A percentile compares a stretch with the other conserved stretches of the same genome.
Evolutionary conservation across 371 early-diverging fungal genomes (phyloP).

Genomic region (Mucor mucedo): DNA sequence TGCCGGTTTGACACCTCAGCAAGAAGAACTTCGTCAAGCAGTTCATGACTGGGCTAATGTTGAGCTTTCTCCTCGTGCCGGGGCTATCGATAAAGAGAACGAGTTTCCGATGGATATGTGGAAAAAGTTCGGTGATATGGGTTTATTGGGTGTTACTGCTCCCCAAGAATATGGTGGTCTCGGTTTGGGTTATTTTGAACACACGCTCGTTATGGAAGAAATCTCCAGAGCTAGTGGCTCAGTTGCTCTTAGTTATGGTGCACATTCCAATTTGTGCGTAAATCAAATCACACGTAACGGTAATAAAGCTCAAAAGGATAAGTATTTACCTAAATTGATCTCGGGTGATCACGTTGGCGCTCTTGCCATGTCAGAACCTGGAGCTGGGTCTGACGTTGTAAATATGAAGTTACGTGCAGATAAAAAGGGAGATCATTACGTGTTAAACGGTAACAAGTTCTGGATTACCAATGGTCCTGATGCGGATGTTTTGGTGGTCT

Average conservation of each 20-base stretch:
- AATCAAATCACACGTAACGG: conserved; percentile 96
- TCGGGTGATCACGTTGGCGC: conserved; percentile 93
- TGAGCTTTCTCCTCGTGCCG: conserved; percentile 88
- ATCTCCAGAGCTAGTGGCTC: conserved; percentile 89
- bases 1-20: conserved; percentile 77
- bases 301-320: conserved; percentile 85
- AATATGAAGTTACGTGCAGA: conserved; percentile 91
- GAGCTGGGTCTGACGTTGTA: conserved; percentile 94
- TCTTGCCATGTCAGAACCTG: conserved; percentile 95
- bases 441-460: conserved; percentile 89
- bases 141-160: conserved; percentile 76
- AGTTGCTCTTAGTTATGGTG: conserved; percentile 94
- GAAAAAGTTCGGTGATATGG: conserved; percentile 96
- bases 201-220: conserved; percentile 94
- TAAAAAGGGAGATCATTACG: conserved; percentile 80
- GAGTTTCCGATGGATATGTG: conserved; percentile 96
- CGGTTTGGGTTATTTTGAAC: conserved; percentile 90
- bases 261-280: conserved; percentile 96
- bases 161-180: conserved; percentile 88
- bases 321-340: conserved; percentile 92
- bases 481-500: conserved; percentile 92
- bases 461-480: conserved; percentile 99
- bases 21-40: conserved; percentile 74
- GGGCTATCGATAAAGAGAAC: conserved; percentile 84
- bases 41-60: conserved; percentile 81